These are phyloP conservation scores for Solanum paucissectum DNA, from an alignment of 257 asterid genomes.

Conservation along the genomic window DNA sequence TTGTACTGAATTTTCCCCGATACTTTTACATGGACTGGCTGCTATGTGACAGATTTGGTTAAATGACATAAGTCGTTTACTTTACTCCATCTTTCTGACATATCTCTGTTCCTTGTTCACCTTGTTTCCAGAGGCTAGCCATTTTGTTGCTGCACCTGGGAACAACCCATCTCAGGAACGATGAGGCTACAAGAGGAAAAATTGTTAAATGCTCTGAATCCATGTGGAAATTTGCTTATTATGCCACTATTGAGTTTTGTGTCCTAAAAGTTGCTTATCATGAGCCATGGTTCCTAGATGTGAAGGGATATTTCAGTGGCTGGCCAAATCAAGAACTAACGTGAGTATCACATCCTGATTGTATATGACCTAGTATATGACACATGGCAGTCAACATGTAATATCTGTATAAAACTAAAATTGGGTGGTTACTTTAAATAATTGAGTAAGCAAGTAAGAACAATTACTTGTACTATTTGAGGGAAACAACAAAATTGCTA, in stretches of 20 bases:
- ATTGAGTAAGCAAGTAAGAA: background rate
- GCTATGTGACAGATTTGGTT: background rate
- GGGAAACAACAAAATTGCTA: background rate
- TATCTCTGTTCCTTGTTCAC: background rate
- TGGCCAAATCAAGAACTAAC: slow-evolving; percentile 82
- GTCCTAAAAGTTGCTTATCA: slow-evolving; percentile 34
- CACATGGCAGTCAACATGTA: background rate
- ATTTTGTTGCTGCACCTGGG: slow-evolving; percentile 49
- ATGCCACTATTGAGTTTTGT: slow-evolving; percentile 55
- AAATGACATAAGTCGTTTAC: background rate
- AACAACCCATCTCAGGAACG: slow-evolving; percentile 26
- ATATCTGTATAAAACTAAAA: background rate
- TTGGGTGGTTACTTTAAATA: background rate
- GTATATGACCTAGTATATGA: background rate
- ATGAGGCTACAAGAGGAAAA: slow-evolving; percentile 48
- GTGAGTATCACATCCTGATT: slow-evolving; percentile 8
- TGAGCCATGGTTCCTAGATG: slow-evolving; percentile 71
- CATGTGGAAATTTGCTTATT: slow-evolving; percentile 89
- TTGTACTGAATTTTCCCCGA: background rate
- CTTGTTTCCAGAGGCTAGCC: slow-evolving; percentile 57
- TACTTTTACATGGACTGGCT: background rate
- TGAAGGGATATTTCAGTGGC: slow-evolving; percentile 51
- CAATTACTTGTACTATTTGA: background rate
- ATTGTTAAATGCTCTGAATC: slow-evolving; percentile 82
- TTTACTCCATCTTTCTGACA: background rate